These are phyloP conservation scores for Lactifluus hygrophoroides DNA, from an alignment of 768 basidiomycete species.

Conservation along the genomic window DNA sequence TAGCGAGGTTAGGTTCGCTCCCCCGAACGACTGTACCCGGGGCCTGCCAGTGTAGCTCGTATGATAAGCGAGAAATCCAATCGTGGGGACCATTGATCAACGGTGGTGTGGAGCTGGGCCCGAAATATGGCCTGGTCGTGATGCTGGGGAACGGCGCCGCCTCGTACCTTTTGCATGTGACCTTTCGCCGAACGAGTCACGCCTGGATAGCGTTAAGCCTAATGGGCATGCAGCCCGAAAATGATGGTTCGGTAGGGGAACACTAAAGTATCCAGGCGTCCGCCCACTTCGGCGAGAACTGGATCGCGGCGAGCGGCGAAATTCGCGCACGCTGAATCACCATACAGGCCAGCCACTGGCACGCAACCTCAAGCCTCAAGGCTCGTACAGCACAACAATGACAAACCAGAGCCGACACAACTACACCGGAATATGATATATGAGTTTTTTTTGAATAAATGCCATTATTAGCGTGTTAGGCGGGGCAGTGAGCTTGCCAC, in stretches of 20 bases:
- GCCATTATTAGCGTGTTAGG: neutral
- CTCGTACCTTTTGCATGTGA: constrained; percentile 5
- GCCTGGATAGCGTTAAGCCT: neutral
- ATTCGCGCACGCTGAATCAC: neutral
- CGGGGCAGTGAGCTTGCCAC: neutral
- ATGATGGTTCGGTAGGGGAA: neutral
- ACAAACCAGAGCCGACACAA: neutral
- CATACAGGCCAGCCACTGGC: neutral
- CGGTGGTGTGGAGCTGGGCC: neutral
- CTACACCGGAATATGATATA: neutral
- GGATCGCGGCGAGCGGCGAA: neutral
- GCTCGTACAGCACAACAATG: neutral
- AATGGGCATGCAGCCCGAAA: neutral
- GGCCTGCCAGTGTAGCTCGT: neutral
- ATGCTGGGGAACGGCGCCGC: constrained; percentile 4
- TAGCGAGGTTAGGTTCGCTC: neutral
- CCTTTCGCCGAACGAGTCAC: neutral
- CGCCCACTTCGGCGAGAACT: neutral
- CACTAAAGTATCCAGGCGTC: neutral
- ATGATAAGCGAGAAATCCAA: neutral
- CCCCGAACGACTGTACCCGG: neutral
- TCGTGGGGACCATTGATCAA: neutral
- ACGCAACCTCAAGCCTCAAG: neutral
- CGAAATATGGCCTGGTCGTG: neutral
- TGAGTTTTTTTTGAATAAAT: neutral